A percentile compares a stretch with the other conserved stretches of the same genome.
phyloP scores from a whole-genome alignment of 371 early-diverging fungal species.

The Rhizomucor pusillus region DNA sequence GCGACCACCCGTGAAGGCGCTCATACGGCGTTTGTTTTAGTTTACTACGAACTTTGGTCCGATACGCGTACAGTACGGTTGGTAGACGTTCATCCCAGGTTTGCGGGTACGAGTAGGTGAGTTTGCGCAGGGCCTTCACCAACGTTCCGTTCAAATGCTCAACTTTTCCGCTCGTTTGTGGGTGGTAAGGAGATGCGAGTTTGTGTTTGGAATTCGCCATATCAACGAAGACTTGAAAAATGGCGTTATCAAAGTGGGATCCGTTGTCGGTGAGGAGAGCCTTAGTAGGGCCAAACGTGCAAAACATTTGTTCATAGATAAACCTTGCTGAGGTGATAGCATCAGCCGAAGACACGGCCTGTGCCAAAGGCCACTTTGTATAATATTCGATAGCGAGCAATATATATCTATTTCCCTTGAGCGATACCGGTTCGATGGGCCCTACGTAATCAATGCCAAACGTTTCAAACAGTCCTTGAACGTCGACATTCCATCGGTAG shows the following conservation, averaged over 20 bases:
- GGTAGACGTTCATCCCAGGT: not conserved
- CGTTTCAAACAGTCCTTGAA: not conserved
- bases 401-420: not conserved
- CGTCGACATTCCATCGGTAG: not conserved
- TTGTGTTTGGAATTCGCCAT: conserved; percentile 11
- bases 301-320: not conserved
- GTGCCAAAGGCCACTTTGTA: not conserved
- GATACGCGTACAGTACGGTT: conserved; percentile 8
- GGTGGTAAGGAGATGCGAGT: conserved; percentile 19
- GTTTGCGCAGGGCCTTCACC: conserved; percentile 6
- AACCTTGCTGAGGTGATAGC: not conserved
- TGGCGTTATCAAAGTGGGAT: not conserved
- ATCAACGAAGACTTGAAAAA: not conserved
- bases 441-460: not conserved
- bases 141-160: conserved; percentile 21
- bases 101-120: not conserved
- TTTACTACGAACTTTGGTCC: not conserved
- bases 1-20: not conserved
- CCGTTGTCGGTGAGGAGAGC: not conserved
- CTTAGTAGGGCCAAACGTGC: not conserved
- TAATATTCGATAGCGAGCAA: not conserved
- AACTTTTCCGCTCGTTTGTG: conserved; percentile 14
- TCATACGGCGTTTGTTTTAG: not conserved
- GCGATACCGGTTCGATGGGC: not conserved
- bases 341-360: not conserved